These are phyloP conservation scores for Penicillium concentricum DNA, from an alignment of 2,329 filamentous ascomycete genomes.

Conservation along the genomic window DNA sequence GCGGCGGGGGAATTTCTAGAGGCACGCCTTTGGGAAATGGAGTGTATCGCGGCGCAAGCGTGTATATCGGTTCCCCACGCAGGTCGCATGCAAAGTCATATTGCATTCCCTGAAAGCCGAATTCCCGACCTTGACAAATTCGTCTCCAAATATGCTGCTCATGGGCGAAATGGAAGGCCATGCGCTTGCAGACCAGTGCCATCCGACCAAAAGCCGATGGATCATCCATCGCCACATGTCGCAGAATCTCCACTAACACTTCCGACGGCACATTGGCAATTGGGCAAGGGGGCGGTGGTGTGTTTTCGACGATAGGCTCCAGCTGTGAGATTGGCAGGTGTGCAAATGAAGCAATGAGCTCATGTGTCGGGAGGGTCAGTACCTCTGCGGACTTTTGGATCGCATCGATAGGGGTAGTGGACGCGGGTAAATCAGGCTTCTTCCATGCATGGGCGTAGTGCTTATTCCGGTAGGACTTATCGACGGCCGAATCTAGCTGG, in stretches of 20 bases:
- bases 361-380: conserved; percentile 53
- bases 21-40: conserved; percentile 32
- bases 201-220: conserved; percentile 73
- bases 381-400: conserved; percentile 58
- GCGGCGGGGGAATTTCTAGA: conserved; percentile 35
- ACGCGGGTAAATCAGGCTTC: conserved; percentile 41
- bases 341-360: conserved; percentile 76
- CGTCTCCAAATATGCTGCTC: conserved; percentile 86
- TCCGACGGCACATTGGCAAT: conserved; percentile 78
- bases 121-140: conserved; percentile 66
- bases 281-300: conserved; percentile 73
- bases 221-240: conserved; percentile 71
- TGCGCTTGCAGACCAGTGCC: conserved; percentile 77
- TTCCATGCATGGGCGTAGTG: conserved; percentile 72
- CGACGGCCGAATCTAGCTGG: conserved; percentile 79
- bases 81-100: conserved; percentile 69
- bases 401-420: conserved; percentile 54
- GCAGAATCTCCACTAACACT: conserved; percentile 76
- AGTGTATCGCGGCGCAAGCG: conserved; percentile 33
- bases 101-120: conserved; percentile 81
- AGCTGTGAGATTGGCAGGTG: conserved; percentile 65
- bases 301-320: conserved; percentile 68
- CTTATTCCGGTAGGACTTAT: conserved; percentile 85
- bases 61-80: conserved; percentile 46
- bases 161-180: conserved; percentile 79